These are phyloP conservation scores for Pholiota molesta DNA, from an alignment of 768 basidiomycete genomes.

Conservation along the genomic window DNA sequence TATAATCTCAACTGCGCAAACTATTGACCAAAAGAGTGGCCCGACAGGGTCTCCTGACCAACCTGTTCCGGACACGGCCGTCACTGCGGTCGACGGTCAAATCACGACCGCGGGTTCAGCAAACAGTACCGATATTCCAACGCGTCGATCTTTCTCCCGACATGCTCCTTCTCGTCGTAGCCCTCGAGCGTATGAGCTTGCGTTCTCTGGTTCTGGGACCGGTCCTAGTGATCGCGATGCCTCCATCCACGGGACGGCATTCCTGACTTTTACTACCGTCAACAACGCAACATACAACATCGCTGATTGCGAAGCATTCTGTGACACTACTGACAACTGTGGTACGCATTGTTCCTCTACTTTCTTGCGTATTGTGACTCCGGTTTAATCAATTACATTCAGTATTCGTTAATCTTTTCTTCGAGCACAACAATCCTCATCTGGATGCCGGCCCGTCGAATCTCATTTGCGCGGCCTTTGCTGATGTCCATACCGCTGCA, in stretches of 20 bases:
- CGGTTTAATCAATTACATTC: neutral
- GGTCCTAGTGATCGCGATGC: slow-evolving; percentile 9
- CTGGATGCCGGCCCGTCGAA: slow-evolving; percentile 45
- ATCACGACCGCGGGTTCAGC: neutral
- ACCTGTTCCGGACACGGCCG: neutral
- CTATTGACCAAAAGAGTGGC: neutral
- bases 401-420: slow-evolving; percentile 32
- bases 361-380: too few species aligned
- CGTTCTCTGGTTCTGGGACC: slow-evolving; percentile 5
- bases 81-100: slow-evolving; percentile 7
- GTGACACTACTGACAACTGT: neutral
- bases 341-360: slow-evolving; percentile 12
- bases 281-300: slow-evolving; percentile 12
- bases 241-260: slow-evolving; percentile 6
- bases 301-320: slow-evolving; percentile 5
- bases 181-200: neutral
- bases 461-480: slow-evolving; percentile 47
- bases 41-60: neutral
- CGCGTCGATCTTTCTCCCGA: neutral
- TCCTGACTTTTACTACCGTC: slow-evolving; percentile 12
- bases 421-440: slow-evolving; percentile 46
- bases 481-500: slow-evolving; percentile 38
- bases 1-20: slow-evolving; percentile 1
- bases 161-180: neutral
- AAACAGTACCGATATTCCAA: neutral